Evolutionary conservation across 139 green algal species (phyloP), one percentile per base, ranked within the genome.

Genomic region (Bryopsis sp.): DNA sequence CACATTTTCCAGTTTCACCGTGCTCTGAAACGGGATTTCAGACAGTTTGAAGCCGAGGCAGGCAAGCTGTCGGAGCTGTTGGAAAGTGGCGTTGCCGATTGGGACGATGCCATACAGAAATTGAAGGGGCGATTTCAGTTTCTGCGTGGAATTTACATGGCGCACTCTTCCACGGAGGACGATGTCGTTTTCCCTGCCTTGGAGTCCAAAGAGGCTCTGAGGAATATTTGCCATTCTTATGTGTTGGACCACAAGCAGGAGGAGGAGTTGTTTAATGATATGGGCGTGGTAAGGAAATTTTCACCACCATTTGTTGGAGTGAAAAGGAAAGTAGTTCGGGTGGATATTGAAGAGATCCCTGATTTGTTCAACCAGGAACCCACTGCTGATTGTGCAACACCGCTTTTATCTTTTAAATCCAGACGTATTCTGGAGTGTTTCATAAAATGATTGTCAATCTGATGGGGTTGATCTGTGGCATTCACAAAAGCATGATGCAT

Each of bases 151-250:
- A 82, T 94, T 31, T 96, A 95, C 75, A 68, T 2, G 15, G 81
- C 81, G 2, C 84, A 90, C 77, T 81, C 67, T 46, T 74, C 83
- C 33, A 76, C 83, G 0, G 94, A 99, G 76, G 94, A 99, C 74
- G 86, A 96, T 60, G 93, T 99, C 39, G 90, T 99, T 60, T 99
- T 99, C 54, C 94, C 94, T 32, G 94, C 91, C 3, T 79, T 99
- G 39, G 94, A 99, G 81, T 78, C 76, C 11, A 97, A 97, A 80
- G 87, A 98, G 74, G 83, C 84, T 15, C 84, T 98, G 72, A 74
- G 79, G 67, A 96, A 97, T 79, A 88, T 98, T 28, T 92, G 82
- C 70, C 89, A 98, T 74, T 88, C 88, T 3, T 99, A 99, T 84
- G 89, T 86, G 26, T 80, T 98, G 38, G 94, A 99, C 77, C 94